Evolutionary conservation across 306 rosid species (phyloP), one percentile per base, ranked within the genome.

Genomic region (Malus asiatica): DNA sequence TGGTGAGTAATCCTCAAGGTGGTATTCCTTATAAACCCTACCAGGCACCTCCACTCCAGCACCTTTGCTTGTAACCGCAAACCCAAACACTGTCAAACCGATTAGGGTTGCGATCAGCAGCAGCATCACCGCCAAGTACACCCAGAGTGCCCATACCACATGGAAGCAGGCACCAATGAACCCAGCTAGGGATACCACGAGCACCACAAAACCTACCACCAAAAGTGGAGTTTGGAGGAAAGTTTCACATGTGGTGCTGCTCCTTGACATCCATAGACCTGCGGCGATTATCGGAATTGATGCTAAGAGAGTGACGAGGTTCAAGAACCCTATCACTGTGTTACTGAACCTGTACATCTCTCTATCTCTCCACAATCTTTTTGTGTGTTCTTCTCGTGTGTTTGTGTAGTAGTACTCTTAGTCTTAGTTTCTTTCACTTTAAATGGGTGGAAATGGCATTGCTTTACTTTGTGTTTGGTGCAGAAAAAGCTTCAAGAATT

Each of bases 241-340:
- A 60, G 78, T 84, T 71, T 74, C 93, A 78, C 99, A 96, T 2
- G 91, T 88, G 67, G 90, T 93, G 83, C 89, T 96, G 78, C 92
- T 96, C 79, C 89, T 81, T 65, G 98, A 93, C 90, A 96, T 84
- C 97, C 98, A 96, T 73, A 96, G 68, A 2, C 98, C 99, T 60
- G 92, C 96, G 8, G 97, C 99, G 13, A 96, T 92, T 38, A 96
- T 90, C 11, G 98, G 99, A 67, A 96, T 96, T 10, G 99, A 96
- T 23, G 97, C 97, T 74, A 96, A 69, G 14, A 92, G 93, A 5
- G 97, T 90, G 25, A 96, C 73, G 79, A 96, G 83, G 87, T 96
- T 96, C 79, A 96, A 77, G 83, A 92, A 78, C 15, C 99, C 99
- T 22, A 96, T 90, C 80, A 96, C 91, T 67, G 99, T 86, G 96